Evolutionary conservation across 371 early-diverging fungal genomes (phyloP).

Genomic region (Syncephalastrum racemosum): DNA sequence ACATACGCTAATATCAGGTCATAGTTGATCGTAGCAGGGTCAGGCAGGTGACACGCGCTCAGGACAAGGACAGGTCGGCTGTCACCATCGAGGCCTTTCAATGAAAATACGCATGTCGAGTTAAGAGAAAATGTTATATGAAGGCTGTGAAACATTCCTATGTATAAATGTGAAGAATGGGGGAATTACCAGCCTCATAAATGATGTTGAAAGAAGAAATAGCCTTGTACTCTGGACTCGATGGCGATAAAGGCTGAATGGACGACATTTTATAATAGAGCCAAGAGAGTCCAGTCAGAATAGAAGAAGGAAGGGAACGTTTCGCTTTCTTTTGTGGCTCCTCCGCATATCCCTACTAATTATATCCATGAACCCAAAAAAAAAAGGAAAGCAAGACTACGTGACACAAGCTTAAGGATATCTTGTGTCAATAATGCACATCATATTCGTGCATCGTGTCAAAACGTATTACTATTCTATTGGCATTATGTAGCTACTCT

Average conservation of each 20-base stretch:
- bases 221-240: slow-evolving; percentile 49
- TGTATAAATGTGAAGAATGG: neutral
- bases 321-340: slow-evolving; percentile 14
- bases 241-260: slow-evolving; percentile 20
- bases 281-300: no score
- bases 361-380: no score
- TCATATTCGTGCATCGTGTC: no score
- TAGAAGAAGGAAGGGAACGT: no score
- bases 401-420: no score
- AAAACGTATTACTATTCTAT: no score
- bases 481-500: no score
- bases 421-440: no score
- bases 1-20: slow-evolving; percentile 74
- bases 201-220: slow-evolving; percentile 45
- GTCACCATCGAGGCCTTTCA: slow-evolving; percentile 81
- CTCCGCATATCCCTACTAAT: slow-evolving; percentile 1
- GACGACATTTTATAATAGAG: no score
- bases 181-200: slow-evolving; percentile 48
- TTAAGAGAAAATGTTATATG: neutral
- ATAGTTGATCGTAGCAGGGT: slow-evolving; percentile 74
- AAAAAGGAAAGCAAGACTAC: no score
- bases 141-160: neutral
- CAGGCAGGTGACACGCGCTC: slow-evolving; percentile 80
- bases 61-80: slow-evolving; percentile 80
- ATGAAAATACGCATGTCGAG: neutral